phyloP scores from a whole-genome alignment of 2,329 filamentous ascomycete species.

The Penicillium sp. region DNA sequence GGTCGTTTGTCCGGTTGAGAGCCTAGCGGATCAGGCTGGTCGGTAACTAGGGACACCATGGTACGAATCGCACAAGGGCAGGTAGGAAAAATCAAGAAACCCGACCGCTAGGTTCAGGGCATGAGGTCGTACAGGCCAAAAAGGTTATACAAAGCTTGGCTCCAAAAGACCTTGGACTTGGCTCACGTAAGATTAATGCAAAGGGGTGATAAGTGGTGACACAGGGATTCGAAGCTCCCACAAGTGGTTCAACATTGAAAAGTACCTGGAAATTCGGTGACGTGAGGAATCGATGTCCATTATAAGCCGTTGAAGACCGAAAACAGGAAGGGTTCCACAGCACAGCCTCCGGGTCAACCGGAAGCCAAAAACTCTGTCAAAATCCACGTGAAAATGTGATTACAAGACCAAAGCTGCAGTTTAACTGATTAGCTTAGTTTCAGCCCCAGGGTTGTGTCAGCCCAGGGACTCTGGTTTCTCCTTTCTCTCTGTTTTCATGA shows the following conservation, averaged over 20 bases:
- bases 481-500: not conserved
- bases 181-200: not conserved
- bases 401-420: not conserved
- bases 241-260: not conserved
- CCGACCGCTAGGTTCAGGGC: slow-evolving; percentile 2
- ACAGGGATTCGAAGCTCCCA: not conserved
- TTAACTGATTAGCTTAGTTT: not conserved
- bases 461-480: not conserved
- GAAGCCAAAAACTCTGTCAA: slow-evolving; percentile 10
- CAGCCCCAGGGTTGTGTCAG: not conserved
- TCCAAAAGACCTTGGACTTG: not conserved
- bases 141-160: not conserved
- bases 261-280: not conserved
- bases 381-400: slow-evolving; percentile 1
- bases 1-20: not conserved
- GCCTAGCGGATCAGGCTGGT: slow-evolving; percentile 1
- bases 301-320: not conserved
- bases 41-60: slow-evolving; percentile 9
- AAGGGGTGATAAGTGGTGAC: not conserved
- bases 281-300: not conserved
- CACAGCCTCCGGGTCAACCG: slow-evolving; percentile 28
- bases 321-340: slow-evolving; percentile 16
- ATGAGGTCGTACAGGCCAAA: slow-evolving; percentile 7
- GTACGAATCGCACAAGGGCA: not conserved
- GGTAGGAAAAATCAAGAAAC: not conserved